phyloP scores from a whole-genome alignment of 208 protist genomes.

The Giardia duodenalis region DNA sequence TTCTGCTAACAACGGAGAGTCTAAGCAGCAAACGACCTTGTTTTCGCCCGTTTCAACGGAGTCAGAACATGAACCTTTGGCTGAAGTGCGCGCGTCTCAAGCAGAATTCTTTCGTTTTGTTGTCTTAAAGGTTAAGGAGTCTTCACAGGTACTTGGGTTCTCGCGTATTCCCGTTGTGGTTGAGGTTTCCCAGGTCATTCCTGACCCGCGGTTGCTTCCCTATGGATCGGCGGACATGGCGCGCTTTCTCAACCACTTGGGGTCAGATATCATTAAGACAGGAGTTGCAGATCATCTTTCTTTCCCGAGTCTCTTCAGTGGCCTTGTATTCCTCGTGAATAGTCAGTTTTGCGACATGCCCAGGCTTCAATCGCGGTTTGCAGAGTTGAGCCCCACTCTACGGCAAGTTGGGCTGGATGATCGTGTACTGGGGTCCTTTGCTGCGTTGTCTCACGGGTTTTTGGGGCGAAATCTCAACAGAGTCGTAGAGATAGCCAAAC shows the following conservation, averaged over 20 bases:
- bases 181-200: background rate
- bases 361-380: background rate
- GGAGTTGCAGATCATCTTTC: background rate
- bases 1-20: too few species aligned
- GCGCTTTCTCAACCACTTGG: background rate
- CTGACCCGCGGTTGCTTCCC: background rate
- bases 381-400: background rate
- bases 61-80: too few species aligned
- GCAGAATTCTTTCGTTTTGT: background rate
- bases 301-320: background rate
- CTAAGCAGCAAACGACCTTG: too few species aligned
- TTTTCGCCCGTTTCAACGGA: too few species aligned
- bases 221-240: background rate
- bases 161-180: background rate
- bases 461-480: background rate
- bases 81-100: background rate
- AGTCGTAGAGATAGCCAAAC: background rate
- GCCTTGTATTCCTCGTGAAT: background rate
- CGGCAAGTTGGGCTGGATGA: background rate
- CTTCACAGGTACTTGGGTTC: background rate
- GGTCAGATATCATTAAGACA: background rate
- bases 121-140: background rate
- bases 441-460: background rate
- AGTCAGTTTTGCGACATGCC: background rate
- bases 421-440: background rate